Conservation (phyloP, 2,329 filamentous ascomycete genomes). For the Escovopsis sp. region DNA sequence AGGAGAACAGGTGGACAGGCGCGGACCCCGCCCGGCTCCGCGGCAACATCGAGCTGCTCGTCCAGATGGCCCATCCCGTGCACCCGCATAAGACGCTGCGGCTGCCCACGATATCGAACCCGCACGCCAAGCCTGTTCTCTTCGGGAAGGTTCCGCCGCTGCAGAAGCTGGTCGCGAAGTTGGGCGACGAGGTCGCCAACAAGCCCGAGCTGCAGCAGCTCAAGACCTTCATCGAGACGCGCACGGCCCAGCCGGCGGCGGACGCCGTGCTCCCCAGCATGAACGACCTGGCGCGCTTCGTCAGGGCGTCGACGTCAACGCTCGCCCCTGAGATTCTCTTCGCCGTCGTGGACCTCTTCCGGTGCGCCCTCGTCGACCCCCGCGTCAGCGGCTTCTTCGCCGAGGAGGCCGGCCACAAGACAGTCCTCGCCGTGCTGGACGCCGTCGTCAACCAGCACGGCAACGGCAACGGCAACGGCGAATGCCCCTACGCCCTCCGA, state of each 20-base stretch:
- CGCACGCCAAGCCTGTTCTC: constrained; percentile 48
- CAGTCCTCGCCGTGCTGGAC: constrained; percentile 42
- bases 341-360: constrained; percentile 69
- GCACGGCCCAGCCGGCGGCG: constrained; percentile 39
- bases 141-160: constrained; percentile 72
- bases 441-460: constrained; percentile 39
- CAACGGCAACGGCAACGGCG: too few species aligned
- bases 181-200: constrained; percentile 43
- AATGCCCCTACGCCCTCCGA: constrained; percentile 65
- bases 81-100: constrained; percentile 62
- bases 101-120: constrained; percentile 53
- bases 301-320: constrained; percentile 37
- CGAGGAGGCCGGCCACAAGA: constrained; percentile 52
- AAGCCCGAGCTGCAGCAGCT: constrained; percentile 47
- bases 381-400: constrained; percentile 71
- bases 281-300: constrained; percentile 42
- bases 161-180: constrained; percentile 65
- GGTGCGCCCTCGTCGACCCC: constrained; percentile 60
- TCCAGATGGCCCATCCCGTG: constrained; percentile 57
- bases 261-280: constrained; percentile 60
- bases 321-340: constrained; percentile 57
- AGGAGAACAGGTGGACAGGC: constrained; percentile 69
- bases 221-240: constrained; percentile 54
- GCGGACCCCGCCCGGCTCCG: constrained; percentile 54
- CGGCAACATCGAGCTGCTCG: constrained; percentile 55